Evolutionary conservation across 345 rosid species (phyloP).

Genomic region (Turnera subulata): DNA sequence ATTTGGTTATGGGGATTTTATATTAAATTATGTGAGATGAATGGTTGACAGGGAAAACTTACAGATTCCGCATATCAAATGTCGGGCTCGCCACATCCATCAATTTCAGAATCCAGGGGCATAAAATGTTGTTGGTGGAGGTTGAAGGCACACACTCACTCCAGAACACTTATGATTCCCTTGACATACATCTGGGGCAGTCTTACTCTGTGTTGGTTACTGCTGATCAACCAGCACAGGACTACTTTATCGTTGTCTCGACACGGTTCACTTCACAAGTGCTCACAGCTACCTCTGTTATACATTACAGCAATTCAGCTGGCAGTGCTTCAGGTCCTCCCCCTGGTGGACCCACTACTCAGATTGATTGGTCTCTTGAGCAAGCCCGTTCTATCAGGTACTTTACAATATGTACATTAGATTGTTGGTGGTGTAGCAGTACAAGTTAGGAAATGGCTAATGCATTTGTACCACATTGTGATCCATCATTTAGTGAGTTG

Average conservation of each 20-base stretch:
- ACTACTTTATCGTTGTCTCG: conserved; percentile 25
- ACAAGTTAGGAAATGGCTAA: too few species aligned
- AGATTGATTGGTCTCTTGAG: conserved; percentile 31
- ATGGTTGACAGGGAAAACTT: conserved; percentile 26
- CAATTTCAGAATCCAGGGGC: conserved; percentile 33
- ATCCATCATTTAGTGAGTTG: not conserved
- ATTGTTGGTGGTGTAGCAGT: too few species aligned
- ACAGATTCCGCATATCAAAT: conserved; percentile 31
- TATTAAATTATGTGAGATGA: not conserved
- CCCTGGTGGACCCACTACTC: conserved; percentile 26
- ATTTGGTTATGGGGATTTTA: not conserved
- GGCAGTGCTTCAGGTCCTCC: conserved; percentile 25
- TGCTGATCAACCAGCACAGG: conserved; percentile 25
- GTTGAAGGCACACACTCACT: conserved; percentile 31
- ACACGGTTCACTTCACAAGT: conserved; percentile 24
- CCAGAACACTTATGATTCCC: conserved; percentile 25
- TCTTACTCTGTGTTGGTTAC: conserved; percentile 30
- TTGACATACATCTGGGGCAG: conserved; percentile 31
- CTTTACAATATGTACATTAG: not conserved
- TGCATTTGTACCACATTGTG: not conserved
- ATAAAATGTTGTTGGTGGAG: conserved; percentile 27
- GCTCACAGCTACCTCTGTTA: conserved; percentile 20
- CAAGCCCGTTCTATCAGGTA: conserved; percentile 32
- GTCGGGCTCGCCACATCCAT: conserved; percentile 25
- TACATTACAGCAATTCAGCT: conserved; percentile 27